These are phyloP conservation scores for Daldinia sp. DNA, from an alignment of 2,329 filamentous ascomycete genomes.

Conservation along the genomic window DNA sequence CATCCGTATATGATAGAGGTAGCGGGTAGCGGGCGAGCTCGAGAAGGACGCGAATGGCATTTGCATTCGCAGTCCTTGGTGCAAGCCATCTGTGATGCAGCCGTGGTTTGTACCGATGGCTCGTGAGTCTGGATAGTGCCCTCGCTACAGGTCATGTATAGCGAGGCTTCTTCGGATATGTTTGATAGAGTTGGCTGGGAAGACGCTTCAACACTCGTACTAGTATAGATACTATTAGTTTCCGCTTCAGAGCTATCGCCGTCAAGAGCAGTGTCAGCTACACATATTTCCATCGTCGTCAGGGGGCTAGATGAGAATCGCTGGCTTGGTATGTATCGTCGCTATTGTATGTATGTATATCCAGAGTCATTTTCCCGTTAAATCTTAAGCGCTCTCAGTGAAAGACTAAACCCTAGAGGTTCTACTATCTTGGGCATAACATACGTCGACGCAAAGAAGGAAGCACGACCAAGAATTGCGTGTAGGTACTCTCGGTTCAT, in stretches of 20 bases:
- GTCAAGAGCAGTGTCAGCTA: not conserved
- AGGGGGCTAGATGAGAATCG: not conserved
- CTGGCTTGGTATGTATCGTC: not conserved
- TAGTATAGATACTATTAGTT: not conserved
- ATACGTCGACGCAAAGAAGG: conserved; percentile 2
- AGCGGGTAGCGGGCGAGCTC: not conserved
- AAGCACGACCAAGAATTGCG: not conserved
- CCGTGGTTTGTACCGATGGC: conserved; percentile 9
- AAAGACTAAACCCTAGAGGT: not conserved
- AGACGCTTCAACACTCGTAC: not conserved
- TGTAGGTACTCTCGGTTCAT: not conserved
- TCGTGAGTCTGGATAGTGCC: not conserved
- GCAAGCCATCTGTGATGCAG: conserved; percentile 7
- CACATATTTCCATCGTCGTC: not conserved
- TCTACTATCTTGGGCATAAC: rapidly evolving
- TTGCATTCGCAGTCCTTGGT: conserved; percentile 16
- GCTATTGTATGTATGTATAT: conserved; percentile 11
- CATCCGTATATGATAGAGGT: conserved; percentile 15
- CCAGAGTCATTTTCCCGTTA: conserved; percentile 14
- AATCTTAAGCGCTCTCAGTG: not conserved
- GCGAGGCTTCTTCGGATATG: not conserved
- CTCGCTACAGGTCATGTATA: not conserved
- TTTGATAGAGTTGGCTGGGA: not conserved
- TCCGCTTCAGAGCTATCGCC: not conserved
- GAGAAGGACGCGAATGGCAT: conserved; percentile 16